Conservation (phyloP, 2,329 filamentous ascomycete genomes). For the Aspergillus sp. region DNA sequence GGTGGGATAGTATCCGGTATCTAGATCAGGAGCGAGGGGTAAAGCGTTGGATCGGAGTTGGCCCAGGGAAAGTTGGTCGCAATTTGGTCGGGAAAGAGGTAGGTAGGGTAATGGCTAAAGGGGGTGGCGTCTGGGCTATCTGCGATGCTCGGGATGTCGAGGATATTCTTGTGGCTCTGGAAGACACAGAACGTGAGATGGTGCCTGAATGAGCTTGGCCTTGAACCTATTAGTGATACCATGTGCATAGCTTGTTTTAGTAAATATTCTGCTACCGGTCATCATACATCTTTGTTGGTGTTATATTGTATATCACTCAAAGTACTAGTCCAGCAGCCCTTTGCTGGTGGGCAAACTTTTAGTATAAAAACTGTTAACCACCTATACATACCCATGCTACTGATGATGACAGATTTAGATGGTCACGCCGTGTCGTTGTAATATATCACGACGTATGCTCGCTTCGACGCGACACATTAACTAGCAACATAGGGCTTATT, state of each 20-base stretch:
- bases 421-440: not conserved
- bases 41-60: conserved; percentile 85
- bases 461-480: too few species aligned
- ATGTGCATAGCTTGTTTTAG: not conserved
- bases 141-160: conserved; percentile 78
- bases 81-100: conserved; percentile 96
- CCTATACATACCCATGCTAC: too few species aligned
- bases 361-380: too few species aligned
- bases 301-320: not conserved
- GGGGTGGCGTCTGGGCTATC: conserved; percentile 91
- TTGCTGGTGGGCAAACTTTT: too few species aligned
- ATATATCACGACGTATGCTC: not conserved
- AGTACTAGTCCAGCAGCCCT: too few species aligned
- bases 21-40: conserved; percentile 83
- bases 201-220: conserved; percentile 35
- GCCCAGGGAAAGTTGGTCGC: conserved; percentile 88
- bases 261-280: not conserved
- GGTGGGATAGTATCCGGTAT: conserved; percentile 93
- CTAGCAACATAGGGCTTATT: too few species aligned
- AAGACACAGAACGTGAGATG: conserved; percentile 60
- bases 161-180: conserved; percentile 66
- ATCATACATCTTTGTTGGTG: not conserved
- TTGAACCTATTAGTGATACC: not conserved
- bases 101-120: conserved; percentile 78
- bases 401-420: not conserved